Conservation (phyloP, 2,329 filamentous ascomycete species). For the Zasmidium citrigriseum region DNA sequence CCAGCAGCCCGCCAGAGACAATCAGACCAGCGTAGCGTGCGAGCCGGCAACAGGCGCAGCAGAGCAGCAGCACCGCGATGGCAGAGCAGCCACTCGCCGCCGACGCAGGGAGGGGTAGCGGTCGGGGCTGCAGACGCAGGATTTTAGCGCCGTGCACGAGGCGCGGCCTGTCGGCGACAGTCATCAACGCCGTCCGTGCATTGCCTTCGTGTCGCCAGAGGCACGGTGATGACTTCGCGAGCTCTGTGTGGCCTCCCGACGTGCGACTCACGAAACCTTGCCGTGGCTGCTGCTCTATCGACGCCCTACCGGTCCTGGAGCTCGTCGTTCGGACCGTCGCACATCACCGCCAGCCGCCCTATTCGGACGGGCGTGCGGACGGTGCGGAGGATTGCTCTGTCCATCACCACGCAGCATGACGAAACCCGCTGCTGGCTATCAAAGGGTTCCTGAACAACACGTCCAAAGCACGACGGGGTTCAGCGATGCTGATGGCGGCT, state of each 20-base stretch:
- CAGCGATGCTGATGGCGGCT: no score
- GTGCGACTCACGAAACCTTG: neutral
- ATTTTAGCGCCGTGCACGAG: conserved; percentile 4
- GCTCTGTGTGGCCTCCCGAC: neutral
- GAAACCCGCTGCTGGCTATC: neutral
- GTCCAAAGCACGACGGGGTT: no score
- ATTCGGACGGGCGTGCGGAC: neutral
- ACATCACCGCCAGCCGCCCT: neutral
- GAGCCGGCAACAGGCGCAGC: neutral
- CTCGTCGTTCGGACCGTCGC: neutral
- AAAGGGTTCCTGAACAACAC: no score
- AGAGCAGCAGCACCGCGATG: neutral
- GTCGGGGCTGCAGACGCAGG: conserved; percentile 7
- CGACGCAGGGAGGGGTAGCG: conserved; percentile 4
- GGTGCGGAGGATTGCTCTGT: neutral
- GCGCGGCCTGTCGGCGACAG: conserved; percentile 4
- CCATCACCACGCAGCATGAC: neutral
- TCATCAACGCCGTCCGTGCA: conserved; percentile 8
- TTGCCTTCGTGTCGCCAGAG: conserved; percentile 1
- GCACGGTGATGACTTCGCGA: conserved; percentile 9
- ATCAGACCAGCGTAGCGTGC: neutral
- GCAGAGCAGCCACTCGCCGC: conserved; percentile 1
- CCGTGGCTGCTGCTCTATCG: neutral
- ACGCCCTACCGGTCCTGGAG: no score
- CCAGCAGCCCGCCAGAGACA: conserved; percentile 3